These are phyloP conservation scores for Fusarium vanettenii DNA, from an alignment of 2,329 filamentous ascomycete genomes.

Conservation along the genomic window DNA sequence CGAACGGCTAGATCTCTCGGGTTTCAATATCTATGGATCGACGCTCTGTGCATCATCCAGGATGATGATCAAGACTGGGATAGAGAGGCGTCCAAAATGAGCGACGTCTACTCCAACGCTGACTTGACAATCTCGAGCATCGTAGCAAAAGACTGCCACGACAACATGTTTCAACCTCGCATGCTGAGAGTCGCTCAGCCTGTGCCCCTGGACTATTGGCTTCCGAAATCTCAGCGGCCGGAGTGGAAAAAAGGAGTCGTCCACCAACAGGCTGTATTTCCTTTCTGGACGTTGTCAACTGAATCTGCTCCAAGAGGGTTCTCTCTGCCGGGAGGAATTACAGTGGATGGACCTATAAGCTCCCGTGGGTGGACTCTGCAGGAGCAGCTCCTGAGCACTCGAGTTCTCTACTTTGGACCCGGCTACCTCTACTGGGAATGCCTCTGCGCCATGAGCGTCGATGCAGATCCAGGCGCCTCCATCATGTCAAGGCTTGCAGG, in stretches of 20 bases:
- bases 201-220: not conserved
- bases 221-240: not conserved
- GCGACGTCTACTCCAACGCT: not conserved
- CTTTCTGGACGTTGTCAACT: not conserved
- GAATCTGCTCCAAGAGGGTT: not conserved
- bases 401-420: not conserved
- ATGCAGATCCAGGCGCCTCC: not conserved
- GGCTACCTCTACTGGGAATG: not conserved
- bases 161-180: not conserved
- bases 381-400: not conserved
- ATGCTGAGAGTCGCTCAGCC: not conserved
- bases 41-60: not conserved
- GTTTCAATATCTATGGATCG: not conserved
- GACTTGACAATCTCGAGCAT: not conserved
- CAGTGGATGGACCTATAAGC: not conserved
- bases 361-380: not conserved
- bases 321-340: not conserved
- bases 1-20: not conserved
- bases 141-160: not conserved
- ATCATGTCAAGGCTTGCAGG: not conserved
- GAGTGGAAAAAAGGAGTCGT: not conserved
- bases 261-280: not conserved
- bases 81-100: not conserved
- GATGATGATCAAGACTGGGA: not conserved
- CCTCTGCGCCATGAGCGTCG: not conserved